Conservation (phyloP, 345 rosid genomes). For the Dimocarpus longan region DNA sequence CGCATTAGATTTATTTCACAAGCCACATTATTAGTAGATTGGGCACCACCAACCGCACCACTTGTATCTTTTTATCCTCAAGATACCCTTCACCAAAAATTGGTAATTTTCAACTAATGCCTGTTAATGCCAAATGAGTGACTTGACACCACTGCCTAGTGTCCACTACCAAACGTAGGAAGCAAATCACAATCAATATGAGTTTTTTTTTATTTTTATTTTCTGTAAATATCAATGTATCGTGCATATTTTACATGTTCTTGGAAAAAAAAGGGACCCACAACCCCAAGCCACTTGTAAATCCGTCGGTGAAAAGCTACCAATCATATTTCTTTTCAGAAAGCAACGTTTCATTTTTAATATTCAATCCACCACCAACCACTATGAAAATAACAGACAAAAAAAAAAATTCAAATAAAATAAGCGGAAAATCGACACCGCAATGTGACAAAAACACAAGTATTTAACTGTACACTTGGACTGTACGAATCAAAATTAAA, state of each 20-base stretch:
- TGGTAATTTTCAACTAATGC: too few relatives aligned
- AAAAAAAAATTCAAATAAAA: neutral
- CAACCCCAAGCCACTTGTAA: neutral
- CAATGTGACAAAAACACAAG: neutral
- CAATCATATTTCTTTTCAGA: constrained; percentile 11
- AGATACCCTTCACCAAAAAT: too few relatives aligned
- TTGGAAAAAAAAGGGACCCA: neutral
- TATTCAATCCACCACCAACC: constrained; percentile 1
- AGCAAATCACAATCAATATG: neutral
- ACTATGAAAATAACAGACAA: neutral
- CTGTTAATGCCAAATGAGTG: too few relatives aligned
- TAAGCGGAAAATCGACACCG: constrained; percentile 17
- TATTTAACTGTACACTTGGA: too few relatives aligned
- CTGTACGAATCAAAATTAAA: too few relatives aligned
- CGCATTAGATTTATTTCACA: too few relatives aligned
- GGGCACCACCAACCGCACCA: too few relatives aligned
- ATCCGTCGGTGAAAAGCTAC: neutral
- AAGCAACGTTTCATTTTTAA: constrained; percentile 12
- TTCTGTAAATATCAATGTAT: too few relatives aligned
- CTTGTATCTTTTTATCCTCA: too few relatives aligned
- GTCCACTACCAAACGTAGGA: neutral
- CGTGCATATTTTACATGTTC: constrained; percentile 11
- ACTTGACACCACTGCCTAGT: too few relatives aligned
- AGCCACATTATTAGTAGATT: too few relatives aligned
- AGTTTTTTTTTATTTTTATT: too few relatives aligned